Evolutionary conservation across 192 early-diverging fungal species (phyloP), one percentile per base, ranked within the genome.

Genomic region (Obelidium mucronatum): DNA sequence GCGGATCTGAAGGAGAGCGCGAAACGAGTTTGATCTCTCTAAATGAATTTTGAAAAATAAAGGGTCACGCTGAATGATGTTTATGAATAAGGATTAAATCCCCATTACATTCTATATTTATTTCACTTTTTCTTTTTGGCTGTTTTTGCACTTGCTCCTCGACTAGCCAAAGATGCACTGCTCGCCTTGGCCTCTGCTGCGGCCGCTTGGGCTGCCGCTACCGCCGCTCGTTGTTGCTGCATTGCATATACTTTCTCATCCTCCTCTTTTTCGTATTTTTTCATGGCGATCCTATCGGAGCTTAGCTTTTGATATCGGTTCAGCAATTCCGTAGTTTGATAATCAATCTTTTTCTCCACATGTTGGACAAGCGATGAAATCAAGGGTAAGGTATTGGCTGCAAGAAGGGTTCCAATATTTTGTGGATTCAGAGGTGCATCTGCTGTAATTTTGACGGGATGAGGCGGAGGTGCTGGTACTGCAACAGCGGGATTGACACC

Each of bases 241-340:
- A 24, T 3, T 11, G 53, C 70, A 1, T 8, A 4, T 15, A 64
- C 26, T 34, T 64, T 64, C 33, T 73, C 70, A 2, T 73, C 70
- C 55, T 73, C 70, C 70, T 74, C 73, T 26, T 40, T 36, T 34
- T 74, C 73, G 19, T 64, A 37, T 37, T 62, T 63, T 48, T 44
- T 74, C 73, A 63, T 5, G 15, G 40, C 60, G 22, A 74, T 64
- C 1, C 73, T 6, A 28, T 74, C 73, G 15, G 60, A 17, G 24
- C 24, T 19, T 58, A 74, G 15, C 34, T 63, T 60, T n/a, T 26
- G 17, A 33, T 64, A 42, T 39, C 73, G 11, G 19, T 35, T 36
- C 6, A 13, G 35, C 11, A 62, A 19, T 48, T 60, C 73, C 0
- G 73, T 44, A 1, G 30, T 30, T 40, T 63, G 58, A 33, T 74